Evolutionary conservation across 192 early-diverging fungal genomes (phyloP), one percentile per base, ranked within the genome.

Genomic region (Fimicolochytrium jonesii): DNA sequence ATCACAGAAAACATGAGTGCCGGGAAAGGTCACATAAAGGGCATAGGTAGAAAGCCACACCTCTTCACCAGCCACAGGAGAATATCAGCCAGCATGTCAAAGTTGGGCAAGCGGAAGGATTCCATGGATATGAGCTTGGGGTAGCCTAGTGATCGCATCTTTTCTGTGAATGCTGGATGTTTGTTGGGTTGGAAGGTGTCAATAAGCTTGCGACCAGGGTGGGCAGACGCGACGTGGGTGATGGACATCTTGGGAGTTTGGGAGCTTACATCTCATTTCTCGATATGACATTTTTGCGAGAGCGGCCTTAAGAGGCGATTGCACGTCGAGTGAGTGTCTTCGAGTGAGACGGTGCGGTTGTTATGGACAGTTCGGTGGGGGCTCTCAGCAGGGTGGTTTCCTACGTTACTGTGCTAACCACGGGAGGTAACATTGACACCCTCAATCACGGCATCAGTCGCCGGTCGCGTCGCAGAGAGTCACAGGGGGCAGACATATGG

Each of bases 31-130:
- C 10, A 28, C 33, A 37, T 17, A n/a, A 39, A n/a, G n/a, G n/a
- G 23, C 2, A 43, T 10, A 13, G 0, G 31, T 30, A 18, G n/a
- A 17, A 13, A 25, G 18, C 17, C 41, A 7, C 67, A 80, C 77
- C 64, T 80, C 62, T 73, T 80, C 28, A 78, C 69, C 11, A 82
- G 76, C 80, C 80, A 82, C 7, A 63, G 58, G 34, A 82, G 68
- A 23, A 75, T 73, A 34, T 80, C 71, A 6, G 75, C 68, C 28
- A 80, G 67, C 2, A 75, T 49, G 2, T 75, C 76, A 67, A 82
- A 82, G 44, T 79, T 80, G 26, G 76, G 78, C 15, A 59, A 58
- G 31, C 80, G 54, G 60, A 82, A 82, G 10, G 67, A 61, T 54
- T 82, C 80, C 56, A 82, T 69, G 6, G 80, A 82, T 26, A 82